Evolutionary conservation across 2,329 filamentous ascomycete species (phyloP).

Genomic region (Arthrobotrys conoides): DNA sequence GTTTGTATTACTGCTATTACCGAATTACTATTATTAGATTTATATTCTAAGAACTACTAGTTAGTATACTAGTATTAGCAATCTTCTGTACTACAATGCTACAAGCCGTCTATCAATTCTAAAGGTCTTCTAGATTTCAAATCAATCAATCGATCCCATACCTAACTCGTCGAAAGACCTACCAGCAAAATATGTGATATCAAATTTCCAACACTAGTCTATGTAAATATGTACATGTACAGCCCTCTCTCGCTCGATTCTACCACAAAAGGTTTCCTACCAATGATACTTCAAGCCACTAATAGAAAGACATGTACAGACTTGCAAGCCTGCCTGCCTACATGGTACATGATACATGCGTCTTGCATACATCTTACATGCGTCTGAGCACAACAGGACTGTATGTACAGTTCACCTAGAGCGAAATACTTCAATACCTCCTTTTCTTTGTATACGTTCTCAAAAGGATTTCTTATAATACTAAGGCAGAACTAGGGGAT

Average conservation of each 20-base stretch:
- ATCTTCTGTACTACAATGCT: not conserved
- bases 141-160: not conserved
- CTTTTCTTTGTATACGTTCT: too few species aligned
- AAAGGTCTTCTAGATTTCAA: not conserved
- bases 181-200: slow-evolving; percentile 30
- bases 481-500: not conserved
- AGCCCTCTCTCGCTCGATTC: slow-evolving; percentile 8
- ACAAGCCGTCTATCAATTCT: not conserved
- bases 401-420: slow-evolving; percentile 10
- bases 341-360: slow-evolving; percentile 25
- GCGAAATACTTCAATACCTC: not conserved
- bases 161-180: not conserved
- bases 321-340: not conserved
- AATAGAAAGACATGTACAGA: not conserved
- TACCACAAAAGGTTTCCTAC: not conserved
- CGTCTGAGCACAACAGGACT: not conserved
- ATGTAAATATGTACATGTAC: not conserved
- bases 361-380: slow-evolving; percentile 51
- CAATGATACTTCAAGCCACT: not conserved
- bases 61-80: not conserved
- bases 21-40: not conserved
- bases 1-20: too few species aligned
- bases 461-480: not conserved
- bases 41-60: not conserved
- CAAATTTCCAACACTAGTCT: slow-evolving; percentile 30